phyloP scores from a whole-genome alignment of 805 yeast species.

The Saccharomycopsis olivae region DNA sequence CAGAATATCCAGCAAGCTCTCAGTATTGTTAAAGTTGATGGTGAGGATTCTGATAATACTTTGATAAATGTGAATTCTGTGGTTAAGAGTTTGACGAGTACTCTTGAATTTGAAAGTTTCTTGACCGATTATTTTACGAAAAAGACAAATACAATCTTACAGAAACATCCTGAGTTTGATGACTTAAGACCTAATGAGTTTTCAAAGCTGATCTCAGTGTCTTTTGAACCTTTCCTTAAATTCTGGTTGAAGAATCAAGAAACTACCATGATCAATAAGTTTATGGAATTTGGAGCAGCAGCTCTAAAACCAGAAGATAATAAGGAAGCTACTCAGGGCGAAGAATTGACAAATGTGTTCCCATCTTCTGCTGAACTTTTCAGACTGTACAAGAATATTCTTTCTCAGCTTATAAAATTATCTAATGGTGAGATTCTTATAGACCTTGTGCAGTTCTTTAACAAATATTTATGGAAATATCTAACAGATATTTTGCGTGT shows the following conservation, averaged over 20 bases:
- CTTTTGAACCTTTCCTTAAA: slow-evolving; percentile 77
- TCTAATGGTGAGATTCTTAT: slow-evolving; percentile 32
- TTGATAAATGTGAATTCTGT: slow-evolving; percentile 57
- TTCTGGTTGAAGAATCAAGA: slow-evolving; percentile 88
- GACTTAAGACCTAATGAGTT: slow-evolving; percentile 24
- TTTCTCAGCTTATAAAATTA: slow-evolving; percentile 58
- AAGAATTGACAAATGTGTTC: slow-evolving; percentile 52
- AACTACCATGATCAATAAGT: slow-evolving; percentile 44
- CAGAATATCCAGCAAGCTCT: slow-evolving; percentile 53
- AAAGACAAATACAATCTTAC: slow-evolving; percentile 14
- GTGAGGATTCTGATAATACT: slow-evolving; percentile 13
- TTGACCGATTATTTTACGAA: slow-evolving; percentile 46
- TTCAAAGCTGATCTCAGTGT: slow-evolving; percentile 40
- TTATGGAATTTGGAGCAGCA: slow-evolving; percentile 47
- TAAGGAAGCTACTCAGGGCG: slow-evolving; percentile 22
- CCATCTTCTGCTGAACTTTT: slow-evolving; percentile 85
- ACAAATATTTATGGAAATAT: slow-evolving; percentile 54
- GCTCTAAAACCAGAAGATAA: slow-evolving; percentile 3
- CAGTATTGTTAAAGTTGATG: not conserved
- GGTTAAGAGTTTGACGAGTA: slow-evolving; percentile 57
- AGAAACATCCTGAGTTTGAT: not conserved
- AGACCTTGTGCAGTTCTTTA: slow-evolving; percentile 48
- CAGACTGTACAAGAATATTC: slow-evolving; percentile 58
- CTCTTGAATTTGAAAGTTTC: slow-evolving; percentile 75
- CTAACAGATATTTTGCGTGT: slow-evolving; percentile 39